phyloP scores from a whole-genome alignment of 176 grass and related monocot genomes.

The Dendrocalamus sinicus region DNA sequence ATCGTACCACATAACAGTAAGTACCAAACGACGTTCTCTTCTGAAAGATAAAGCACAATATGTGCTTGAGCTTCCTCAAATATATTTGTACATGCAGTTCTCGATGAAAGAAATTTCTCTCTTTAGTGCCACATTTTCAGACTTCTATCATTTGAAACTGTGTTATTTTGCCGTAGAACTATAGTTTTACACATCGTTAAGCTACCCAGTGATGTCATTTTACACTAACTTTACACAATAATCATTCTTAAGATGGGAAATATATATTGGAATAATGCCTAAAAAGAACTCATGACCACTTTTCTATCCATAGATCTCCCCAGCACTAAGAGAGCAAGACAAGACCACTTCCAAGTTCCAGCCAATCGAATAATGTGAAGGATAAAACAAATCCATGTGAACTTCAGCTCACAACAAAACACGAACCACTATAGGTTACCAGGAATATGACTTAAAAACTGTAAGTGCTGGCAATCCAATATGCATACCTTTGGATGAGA shows the following conservation, averaged over 20 bases:
- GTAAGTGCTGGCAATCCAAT: not conserved
- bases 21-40: not conserved
- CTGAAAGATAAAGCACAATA: not conserved
- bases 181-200: not conserved
- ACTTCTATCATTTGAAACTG: not conserved
- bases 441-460: not conserved
- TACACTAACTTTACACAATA: not conserved
- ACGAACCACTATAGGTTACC: not conserved
- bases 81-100: not conserved
- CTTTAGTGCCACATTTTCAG: not conserved
- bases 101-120: not conserved
- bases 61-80: not conserved
- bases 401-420: not conserved
- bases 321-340: not conserved
- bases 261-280: slow-evolving; percentile 16
- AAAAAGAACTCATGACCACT: not conserved
- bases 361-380: not conserved
- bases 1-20: not conserved
- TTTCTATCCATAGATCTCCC: not conserved
- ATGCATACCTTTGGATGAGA: slow-evolving; percentile 48
- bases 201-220: not conserved
- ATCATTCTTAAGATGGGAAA: not conserved
- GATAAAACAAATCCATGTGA: not conserved
- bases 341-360: not conserved
- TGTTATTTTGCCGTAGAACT: not conserved